Evolutionary conservation across 225 moss, liverwort and hornwort genomes (phyloP).

Genomic region (Rhytidiadelphus loreus): DNA sequence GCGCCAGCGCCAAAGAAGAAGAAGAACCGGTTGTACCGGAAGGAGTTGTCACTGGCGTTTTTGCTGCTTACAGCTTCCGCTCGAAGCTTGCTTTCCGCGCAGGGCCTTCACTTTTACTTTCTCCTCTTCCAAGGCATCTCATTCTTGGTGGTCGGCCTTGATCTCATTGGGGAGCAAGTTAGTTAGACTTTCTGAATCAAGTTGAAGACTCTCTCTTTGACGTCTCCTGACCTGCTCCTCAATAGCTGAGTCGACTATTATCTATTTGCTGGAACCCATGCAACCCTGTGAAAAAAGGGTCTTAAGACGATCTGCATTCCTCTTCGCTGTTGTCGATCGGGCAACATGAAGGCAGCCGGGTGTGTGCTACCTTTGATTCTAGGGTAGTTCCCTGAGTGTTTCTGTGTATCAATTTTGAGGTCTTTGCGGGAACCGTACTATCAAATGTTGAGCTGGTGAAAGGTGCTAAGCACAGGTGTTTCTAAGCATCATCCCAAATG

Average conservation of each 20-base stretch:
- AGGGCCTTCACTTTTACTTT: conserved; percentile 62
- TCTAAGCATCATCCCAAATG: conserved; percentile 3
- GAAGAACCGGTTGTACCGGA: conserved; percentile 51
- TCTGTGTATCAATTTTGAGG: conserved; percentile 36
- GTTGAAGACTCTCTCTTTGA: conserved; percentile 3
- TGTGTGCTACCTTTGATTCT: conserved; percentile 1
- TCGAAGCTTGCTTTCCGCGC: conserved; percentile 51
- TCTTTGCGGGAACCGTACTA: conserved; percentile 18
- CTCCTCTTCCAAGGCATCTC: conserved; percentile 58
- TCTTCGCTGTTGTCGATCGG: background rate
- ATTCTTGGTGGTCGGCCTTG: conserved; percentile 54
- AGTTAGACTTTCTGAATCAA: conserved; percentile 14
- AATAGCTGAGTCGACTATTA: background rate
- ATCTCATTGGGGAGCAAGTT: conserved; percentile 59
- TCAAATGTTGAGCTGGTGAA: conserved; percentile 24
- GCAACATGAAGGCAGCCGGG: conserved; percentile 9
- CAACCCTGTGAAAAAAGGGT: background rate
- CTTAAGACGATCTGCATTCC: background rate
- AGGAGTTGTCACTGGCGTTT: conserved; percentile 50
- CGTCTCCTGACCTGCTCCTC: conserved; percentile 7
- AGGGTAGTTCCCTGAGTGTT: conserved; percentile 11
- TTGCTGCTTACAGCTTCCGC: conserved; percentile 51
- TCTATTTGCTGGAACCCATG: background rate
- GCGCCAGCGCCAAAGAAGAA: conserved; percentile 15
- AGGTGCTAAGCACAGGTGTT: conserved; percentile 18